Base-by-base conservation (phyloP, 257 asterid genomes). In the Mitragyna speciosa region DNA sequence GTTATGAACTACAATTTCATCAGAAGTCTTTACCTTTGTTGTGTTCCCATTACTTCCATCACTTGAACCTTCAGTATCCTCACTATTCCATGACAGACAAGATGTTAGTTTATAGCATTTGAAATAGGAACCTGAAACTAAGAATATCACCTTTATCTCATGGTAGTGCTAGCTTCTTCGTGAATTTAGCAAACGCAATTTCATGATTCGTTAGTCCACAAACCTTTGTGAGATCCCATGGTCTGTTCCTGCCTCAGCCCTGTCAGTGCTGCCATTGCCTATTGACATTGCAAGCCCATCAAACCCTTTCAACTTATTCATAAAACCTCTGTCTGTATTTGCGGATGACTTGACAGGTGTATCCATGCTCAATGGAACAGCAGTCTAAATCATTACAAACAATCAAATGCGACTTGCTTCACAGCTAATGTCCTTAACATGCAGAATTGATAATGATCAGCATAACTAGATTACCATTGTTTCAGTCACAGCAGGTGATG, bases 241-340 rank as follows among this genome's bases (percentile, higher is more conserved):
- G 76, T 90, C 93, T 48, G 91, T 54, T 77, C 86, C 97, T 82
- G 76, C 94, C 16, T 91, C 97, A 61, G 89, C 87, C 70, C 82
- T 85, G 59, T 87, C 87, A 54, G 85, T 83, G 73, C 86, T 90
- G 58, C 90, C 96, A 76, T 91, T 91, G 82, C 96, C 96, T 26
- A 91, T 84, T 41, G 99, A 92, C 89, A 94, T 94, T 9, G 97
- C 90, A 69, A 92, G 93, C 79, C 97, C 97, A 73, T 91, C 94
- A 77, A 92, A 88, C 66, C 88, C 97, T 88, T 89, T 94, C 86
- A 92, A 81, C 88, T 93, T 93, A 84, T 87, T 90, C 77, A 85
- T 85, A 75, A 91, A 84, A 76, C 94, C 83, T 80, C 89, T 91
- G 49, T 89, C 96, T 19, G 86, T 54, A 74, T 89, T 92, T 73